Evolutionary conservation across 176 grass and related monocot genomes (phyloP).

Genomic region (Microstegium vimineum): DNA sequence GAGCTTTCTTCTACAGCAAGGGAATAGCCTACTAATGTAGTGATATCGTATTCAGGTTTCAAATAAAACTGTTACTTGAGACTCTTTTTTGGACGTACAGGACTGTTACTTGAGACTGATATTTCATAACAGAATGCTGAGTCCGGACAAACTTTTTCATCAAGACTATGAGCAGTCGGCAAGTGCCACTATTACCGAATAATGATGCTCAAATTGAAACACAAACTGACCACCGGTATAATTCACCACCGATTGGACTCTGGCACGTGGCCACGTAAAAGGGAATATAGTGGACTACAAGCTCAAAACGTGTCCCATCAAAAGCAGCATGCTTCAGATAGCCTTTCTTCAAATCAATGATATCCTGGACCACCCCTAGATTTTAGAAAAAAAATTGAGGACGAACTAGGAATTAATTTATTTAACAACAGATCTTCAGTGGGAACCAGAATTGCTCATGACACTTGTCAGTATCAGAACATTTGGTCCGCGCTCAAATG

Average conservation of each 20-base stretch:
- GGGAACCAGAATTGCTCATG: constrained; percentile 1
- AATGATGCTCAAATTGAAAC: background rate
- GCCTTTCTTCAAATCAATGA: constrained; percentile 46
- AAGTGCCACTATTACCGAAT: background rate
- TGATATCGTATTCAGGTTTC: background rate
- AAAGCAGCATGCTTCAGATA: constrained; percentile 34
- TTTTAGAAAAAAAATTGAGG: constrained; percentile 15
- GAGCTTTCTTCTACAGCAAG: background rate
- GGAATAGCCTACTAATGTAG: background rate
- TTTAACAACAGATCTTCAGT: constrained; percentile 19
- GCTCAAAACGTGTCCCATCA: constrained; percentile 32
- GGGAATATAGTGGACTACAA: constrained; percentile 38
- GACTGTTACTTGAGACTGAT: background rate
- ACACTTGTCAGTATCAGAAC: constrained; percentile 26
- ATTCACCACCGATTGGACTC: background rate
- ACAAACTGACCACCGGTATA: background rate
- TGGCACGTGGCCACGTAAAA: constrained; percentile 32
- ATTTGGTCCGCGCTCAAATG: constrained; percentile 27
- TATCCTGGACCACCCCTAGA: constrained; percentile 23
- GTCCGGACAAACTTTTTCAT: background rate
- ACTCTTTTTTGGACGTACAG: no score
- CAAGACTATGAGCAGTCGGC: background rate
- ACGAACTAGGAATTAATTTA: background rate
- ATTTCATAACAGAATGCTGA: background rate
- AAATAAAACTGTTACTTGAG: background rate